Conservation (phyloP, 352 stramenopile species). For the Globisporangium spinosum region DNA sequence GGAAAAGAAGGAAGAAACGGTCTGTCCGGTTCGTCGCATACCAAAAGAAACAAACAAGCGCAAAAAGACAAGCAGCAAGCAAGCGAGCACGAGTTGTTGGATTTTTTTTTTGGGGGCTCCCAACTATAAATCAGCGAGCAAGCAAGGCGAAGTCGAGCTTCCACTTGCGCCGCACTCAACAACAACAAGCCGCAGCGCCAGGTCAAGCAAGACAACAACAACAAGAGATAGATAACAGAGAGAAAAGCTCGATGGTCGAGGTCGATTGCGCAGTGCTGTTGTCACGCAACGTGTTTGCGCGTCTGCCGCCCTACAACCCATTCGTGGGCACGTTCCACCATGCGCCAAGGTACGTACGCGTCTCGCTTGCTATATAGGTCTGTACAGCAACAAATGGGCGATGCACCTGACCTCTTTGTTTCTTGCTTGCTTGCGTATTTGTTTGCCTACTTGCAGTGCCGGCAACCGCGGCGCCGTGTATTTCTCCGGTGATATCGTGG, state of each 20-base stretch:
- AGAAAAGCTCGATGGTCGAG: conserved; percentile 27
- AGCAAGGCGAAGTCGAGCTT: neutral
- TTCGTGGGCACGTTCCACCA: conserved; percentile 90
- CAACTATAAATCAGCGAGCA: neutral
- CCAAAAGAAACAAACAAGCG: conserved; percentile 1
- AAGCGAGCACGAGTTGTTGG: neutral
- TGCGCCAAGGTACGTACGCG: conserved; percentile 60
- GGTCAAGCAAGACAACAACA: neutral
- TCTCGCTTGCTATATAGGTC: neutral
- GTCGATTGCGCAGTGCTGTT: conserved; percentile 38
- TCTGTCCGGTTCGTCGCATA: conserved; percentile 9
- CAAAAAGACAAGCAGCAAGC: conserved; percentile 7
- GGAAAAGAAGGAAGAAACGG: conserved; percentile 8
- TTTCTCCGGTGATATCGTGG: conserved; percentile 86
- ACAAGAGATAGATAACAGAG: neutral
- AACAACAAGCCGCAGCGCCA: neutral
- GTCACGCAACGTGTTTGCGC: conserved; percentile 73
- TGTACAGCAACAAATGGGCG: neutral
- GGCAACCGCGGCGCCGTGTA: conserved; percentile 84
- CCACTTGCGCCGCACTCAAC: neutral
- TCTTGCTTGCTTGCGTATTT: neutral
- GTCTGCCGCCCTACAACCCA: conserved; percentile 84
- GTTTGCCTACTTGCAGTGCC: conserved; percentile 32
- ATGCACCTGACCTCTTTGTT: neutral
- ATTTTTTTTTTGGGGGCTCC: neutral